Conservation (phyloP, 257 asterid species). For the Anisodus tanguticus region DNA sequence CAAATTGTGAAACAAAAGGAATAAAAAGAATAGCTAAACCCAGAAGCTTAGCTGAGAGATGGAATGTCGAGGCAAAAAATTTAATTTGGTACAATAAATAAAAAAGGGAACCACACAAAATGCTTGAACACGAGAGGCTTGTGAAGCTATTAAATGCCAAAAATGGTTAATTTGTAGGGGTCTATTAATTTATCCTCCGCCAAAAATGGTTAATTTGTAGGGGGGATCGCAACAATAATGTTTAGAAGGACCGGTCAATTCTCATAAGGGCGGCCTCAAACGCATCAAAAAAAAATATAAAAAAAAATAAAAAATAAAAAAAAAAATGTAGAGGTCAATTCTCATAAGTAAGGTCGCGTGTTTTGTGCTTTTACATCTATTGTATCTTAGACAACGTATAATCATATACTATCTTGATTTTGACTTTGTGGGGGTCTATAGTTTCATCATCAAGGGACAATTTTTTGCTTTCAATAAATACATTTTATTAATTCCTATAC, state of each 20-base stretch:
- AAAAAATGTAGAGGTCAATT: slow-evolving; percentile 22
- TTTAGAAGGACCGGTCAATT: slow-evolving; percentile 24
- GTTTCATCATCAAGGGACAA: not conserved
- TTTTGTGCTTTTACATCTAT: too few relatives aligned
- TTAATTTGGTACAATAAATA: too few relatives aligned
- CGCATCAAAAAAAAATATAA: too few relatives aligned
- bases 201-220: slow-evolving; percentile 22
- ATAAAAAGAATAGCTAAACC: too few relatives aligned
- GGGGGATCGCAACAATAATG: slow-evolving; percentile 26
- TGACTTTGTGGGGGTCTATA: slow-evolving; percentile 18
- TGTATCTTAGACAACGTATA: not conserved
- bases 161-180: slow-evolving; percentile 25
- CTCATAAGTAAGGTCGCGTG: slow-evolving; percentile 36
- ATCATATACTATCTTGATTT: not conserved
- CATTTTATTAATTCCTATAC: not conserved
- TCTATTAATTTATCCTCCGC: too few relatives aligned
- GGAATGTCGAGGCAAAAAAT: too few relatives aligned
- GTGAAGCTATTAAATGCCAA: slow-evolving; percentile 29
- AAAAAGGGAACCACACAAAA: too few relatives aligned
- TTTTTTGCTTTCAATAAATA: not conserved
- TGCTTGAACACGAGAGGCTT: not conserved
- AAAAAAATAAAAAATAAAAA: too few relatives aligned
- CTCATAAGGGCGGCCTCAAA: too few relatives aligned
- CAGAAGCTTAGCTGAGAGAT: too few relatives aligned
- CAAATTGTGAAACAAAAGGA: too few relatives aligned